Percentiles rank a stretch among this genome's conserved stretches.
These are phyloP conservation scores for Calonectria pseudoturangicola DNA, from an alignment of 2,329 filamentous ascomycete genomes.

Conservation along the genomic window DNA sequence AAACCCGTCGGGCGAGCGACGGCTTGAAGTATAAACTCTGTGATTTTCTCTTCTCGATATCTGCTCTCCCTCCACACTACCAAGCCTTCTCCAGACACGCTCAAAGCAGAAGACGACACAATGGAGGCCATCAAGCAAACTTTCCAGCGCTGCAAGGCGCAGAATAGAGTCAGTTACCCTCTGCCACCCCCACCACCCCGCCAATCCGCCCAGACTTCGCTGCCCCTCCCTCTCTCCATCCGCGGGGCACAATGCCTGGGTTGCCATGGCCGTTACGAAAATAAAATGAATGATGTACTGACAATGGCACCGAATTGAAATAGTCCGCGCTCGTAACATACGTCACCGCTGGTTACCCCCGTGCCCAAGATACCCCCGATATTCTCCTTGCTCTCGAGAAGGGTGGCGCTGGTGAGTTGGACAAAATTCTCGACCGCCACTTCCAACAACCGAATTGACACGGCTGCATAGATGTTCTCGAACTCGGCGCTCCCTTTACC, in stretches of 20 bases:
- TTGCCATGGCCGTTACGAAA: conserved; percentile 16
- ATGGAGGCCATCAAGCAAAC: conserved; percentile 77
- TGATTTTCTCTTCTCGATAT: conserved; percentile 27
- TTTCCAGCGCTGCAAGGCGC: conserved; percentile 76
- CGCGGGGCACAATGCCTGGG: conserved; percentile 49
- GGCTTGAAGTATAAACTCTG: conserved; percentile 31
- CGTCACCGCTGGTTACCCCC: conserved; percentile 95
- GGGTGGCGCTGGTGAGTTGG: conserved; percentile 85
- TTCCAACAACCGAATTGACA: conserved; percentile 33
- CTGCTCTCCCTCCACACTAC: conserved; percentile 5
- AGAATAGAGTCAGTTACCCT: conserved; percentile 70
- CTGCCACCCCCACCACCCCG: conserved; percentile 30
- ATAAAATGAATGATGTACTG: conserved; percentile 40
- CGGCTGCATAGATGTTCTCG: conserved; percentile 82
- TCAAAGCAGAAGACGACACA: conserved; percentile 47
- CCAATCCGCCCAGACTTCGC: conserved; percentile 41
- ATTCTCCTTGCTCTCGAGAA: conserved; percentile 93
- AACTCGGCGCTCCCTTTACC: conserved; percentile 96
- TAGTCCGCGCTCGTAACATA: conserved; percentile 94
- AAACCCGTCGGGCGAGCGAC: conserved; percentile 14
- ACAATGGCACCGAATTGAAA: conserved; percentile 45
- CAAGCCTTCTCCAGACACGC: conserved; percentile 22
- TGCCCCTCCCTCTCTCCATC: conserved; percentile 50
- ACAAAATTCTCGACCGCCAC: conserved; percentile 27
- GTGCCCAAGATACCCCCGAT: conserved; percentile 85